Evolutionary conservation across 1,284 basidiomycete species (phyloP).

Genomic region (Ceratobasidium sp.): DNA sequence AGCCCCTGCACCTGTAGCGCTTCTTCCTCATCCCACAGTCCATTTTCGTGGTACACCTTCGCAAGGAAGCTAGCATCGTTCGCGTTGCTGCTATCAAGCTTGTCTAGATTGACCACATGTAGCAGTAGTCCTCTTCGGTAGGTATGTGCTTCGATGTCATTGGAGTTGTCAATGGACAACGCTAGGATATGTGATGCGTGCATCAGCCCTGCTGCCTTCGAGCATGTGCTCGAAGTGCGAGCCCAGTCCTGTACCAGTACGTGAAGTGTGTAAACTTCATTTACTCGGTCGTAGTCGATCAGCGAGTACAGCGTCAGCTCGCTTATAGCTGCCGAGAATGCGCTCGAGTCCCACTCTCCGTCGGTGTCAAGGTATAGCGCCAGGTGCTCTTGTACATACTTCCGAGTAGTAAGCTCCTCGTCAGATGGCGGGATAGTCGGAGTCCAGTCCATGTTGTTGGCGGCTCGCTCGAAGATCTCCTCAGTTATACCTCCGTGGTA

Average conservation of each 20-base stretch:
- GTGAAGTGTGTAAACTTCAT: neutral
- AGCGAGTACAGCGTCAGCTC: neutral
- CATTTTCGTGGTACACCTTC: neutral
- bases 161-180: neutral
- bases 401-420: neutral
- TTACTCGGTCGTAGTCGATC: neutral
- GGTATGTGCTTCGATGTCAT: neutral
- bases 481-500: neutral
- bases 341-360: neutral
- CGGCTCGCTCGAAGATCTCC: constrained; percentile 7
- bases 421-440: neutral
- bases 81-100: neutral
- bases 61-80: neutral
- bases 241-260: neutral
- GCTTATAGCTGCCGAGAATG: neutral
- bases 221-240: neutral
- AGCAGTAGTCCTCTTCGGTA: neutral
- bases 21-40: neutral
- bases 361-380: neutral
- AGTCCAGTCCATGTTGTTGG: constrained; percentile 1
- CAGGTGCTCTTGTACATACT: neutral
- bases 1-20: neutral
- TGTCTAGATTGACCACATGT: neutral
- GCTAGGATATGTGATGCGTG: neutral
- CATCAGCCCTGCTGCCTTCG: neutral